Evolutionary conservation across 177 flowering plant species (phyloP), one percentile per base, ranked within the genome.

Genomic region (Vitis hybrid): DNA sequence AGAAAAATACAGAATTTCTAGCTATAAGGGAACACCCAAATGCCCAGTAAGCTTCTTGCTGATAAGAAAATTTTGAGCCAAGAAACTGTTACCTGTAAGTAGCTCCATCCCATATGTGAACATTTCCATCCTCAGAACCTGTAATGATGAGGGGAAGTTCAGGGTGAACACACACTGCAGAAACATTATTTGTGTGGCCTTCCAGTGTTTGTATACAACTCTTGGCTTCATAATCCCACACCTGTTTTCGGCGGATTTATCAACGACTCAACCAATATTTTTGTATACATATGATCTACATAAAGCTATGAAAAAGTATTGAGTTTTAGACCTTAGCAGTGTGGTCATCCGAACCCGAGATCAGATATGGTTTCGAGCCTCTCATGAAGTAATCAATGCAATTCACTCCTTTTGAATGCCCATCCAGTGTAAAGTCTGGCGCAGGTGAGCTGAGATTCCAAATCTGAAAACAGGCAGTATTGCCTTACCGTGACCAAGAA

Each of bases 61-160:
- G 15, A 61, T 61, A 8, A 11, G 1, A 58, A 58, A 58, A 58
- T 19, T 58, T 40, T 40, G 48, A 40, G 48, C 48, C 9, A 6
- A 0, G 21, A n/a, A 15, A 58, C 2, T n/a, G 11, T 9, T 61
- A 70, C 72, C 51, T 62, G 9, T 50, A 70, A 3, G 59, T 62
- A 58, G 18, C 51, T 3, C 60, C 67, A 70, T 70, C 30, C 75
- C 75, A 72, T 6, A 72, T 64, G 14, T 59, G 64, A 65, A 66
- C 58, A 35, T 56, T 72, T n/a, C 68, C 68, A 72, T 72, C 75
- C 62, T 72, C 70, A 11, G 75, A 72, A 50, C 70, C 56, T 4
- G 75, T 65, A 3, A 72, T 72, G 21, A 72, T 60, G 4, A 72
- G 11, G 3, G 75, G 70, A 15, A 65, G 14, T 51, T 72, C 75